Evolutionary conservation across 768 basidiomycete species (phyloP).

Genomic region (Hericium erinaceus): DNA sequence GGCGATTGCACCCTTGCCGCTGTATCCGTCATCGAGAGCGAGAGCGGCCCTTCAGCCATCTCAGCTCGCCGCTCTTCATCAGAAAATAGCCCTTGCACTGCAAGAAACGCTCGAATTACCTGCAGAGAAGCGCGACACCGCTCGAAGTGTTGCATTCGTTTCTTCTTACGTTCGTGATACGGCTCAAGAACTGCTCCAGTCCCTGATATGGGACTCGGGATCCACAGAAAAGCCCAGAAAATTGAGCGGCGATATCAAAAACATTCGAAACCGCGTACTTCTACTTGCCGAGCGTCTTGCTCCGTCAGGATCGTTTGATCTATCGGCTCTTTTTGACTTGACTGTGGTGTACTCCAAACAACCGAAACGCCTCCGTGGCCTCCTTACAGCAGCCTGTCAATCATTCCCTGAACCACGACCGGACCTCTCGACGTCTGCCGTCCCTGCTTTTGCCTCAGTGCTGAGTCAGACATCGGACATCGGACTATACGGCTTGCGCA

Average conservation of each 20-base stretch:
- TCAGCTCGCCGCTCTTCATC: conserved; percentile 39
- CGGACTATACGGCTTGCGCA: conserved; percentile 58
- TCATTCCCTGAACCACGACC: conserved; percentile 25
- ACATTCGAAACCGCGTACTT: conserved; percentile 40
- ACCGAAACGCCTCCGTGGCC: conserved; percentile 32
- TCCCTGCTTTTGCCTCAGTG: conserved; percentile 44
- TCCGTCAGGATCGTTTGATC: conserved; percentile 31
- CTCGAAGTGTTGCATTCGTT: conserved; percentile 40
- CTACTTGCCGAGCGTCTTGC: conserved; percentile 49
- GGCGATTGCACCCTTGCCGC: conserved; percentile 32
- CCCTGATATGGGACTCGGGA: conserved; percentile 46
- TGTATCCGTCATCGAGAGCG: conserved; percentile 43
- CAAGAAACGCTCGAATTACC: conserved; percentile 38
- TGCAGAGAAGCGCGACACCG: conserved; percentile 34
- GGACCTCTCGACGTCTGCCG: conserved; percentile 27
- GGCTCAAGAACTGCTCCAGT: conserved; percentile 42
- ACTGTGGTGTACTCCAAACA: conserved; percentile 45
- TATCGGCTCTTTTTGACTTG: conserved; percentile 53
- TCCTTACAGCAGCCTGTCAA: conserved; percentile 33
- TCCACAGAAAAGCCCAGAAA: conserved; percentile 6
- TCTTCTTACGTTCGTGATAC: conserved; percentile 48
- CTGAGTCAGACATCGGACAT: conserved; percentile 33
- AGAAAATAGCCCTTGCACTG: conserved; percentile 39
- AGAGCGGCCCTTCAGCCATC: conserved; percentile 42
- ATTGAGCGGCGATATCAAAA: conserved; percentile 26